Percentiles rank a stretch among this genome's conserved stretches.
Evolutionary conservation across 2,329 filamentous ascomycete genomes (phyloP).

Genomic region (Stagonosporopsis tanaceti): DNA sequence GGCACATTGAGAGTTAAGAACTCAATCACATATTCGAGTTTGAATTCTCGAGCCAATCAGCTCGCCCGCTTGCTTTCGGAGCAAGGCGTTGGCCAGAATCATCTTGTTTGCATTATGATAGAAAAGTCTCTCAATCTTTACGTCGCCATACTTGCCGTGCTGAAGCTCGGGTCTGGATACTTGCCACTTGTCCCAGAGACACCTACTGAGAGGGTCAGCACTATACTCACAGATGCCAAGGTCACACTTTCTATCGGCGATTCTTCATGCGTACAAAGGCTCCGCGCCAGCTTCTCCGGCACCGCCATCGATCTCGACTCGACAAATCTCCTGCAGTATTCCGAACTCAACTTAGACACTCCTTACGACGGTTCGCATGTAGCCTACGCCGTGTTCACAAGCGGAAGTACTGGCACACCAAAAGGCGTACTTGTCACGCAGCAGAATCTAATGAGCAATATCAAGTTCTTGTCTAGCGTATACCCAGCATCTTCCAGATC

Average conservation of each 20-base stretch:
- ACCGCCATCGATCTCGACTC: constrained; percentile 41
- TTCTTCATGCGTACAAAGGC: constrained; percentile 11
- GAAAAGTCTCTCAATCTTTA: constrained; percentile 80
- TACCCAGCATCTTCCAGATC: constrained; percentile 67
- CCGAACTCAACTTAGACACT: constrained; percentile 49
- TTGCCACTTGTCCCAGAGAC: constrained; percentile 80
- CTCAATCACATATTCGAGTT: constrained; percentile 67
- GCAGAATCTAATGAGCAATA: constrained; percentile 76
- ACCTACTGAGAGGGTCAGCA: constrained; percentile 65
- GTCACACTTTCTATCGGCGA: constrained; percentile 59
- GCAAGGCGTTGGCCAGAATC: constrained; percentile 58
- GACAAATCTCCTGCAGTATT: constrained; percentile 42
- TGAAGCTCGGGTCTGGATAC: constrained; percentile 80
- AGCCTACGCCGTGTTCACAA: constrained; percentile 84
- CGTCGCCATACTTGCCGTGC: constrained; percentile 73
- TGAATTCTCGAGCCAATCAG: constrained; percentile 71
- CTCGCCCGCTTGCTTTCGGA: constrained; percentile 66
- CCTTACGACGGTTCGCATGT: constrained; percentile 59
- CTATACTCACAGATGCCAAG: constrained; percentile 69
- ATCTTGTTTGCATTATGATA: constrained; percentile 76
- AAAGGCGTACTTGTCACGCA: constrained; percentile 83
- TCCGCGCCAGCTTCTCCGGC: constrained; percentile 16
- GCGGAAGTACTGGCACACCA: constrained; percentile 80
- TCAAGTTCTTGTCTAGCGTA: constrained; percentile 69
- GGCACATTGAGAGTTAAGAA: constrained; percentile 45